phyloP scores from a whole-genome alignment of 129 eudicot genomes.

The Logfia minima region DNA sequence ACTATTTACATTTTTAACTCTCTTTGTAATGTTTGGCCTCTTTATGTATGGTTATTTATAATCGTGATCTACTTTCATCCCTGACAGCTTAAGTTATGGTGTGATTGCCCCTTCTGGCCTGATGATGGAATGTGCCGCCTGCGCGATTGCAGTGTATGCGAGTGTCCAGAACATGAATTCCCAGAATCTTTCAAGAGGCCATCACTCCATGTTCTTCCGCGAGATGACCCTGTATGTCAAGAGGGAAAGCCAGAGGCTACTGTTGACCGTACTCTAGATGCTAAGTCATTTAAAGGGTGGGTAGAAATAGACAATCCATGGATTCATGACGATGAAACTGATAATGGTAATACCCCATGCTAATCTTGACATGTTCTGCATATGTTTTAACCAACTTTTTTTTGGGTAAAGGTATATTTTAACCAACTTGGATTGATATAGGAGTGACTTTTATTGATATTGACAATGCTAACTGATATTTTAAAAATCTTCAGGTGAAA shows the following conservation, averaged over 20 bases:
- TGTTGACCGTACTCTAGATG: conserved; percentile 88
- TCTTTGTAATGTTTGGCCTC: background rate
- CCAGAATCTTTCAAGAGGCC: conserved; percentile 68
- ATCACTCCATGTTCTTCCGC: conserved; percentile 40
- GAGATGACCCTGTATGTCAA: conserved; percentile 80
- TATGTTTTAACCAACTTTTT: background rate
- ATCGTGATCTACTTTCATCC: background rate
- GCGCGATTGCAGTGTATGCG: conserved; percentile 95
- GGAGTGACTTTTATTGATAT: background rate
- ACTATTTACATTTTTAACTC: too few relatives aligned
- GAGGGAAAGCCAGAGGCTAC: conserved; percentile 87
- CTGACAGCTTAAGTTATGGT: conserved; percentile 86
- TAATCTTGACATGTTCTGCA: background rate
- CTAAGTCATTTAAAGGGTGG: conserved; percentile 83
- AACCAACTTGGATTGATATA: background rate
- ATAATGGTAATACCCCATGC: conserved; percentile 56
- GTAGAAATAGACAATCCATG: conserved; percentile 90
- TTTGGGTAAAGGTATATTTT: background rate
- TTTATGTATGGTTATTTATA: background rate
- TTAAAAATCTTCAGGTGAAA: conserved; percentile 61
- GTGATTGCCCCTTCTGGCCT: conserved; percentile 98
- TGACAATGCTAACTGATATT: conserved; percentile 10
- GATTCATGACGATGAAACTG: conserved; percentile 95
- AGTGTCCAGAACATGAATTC: conserved; percentile 89
- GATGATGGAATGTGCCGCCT: conserved; percentile 93